phyloP scores from a whole-genome alignment of 2,329 filamentous ascomycete species.

The Botrytis medusae region DNA sequence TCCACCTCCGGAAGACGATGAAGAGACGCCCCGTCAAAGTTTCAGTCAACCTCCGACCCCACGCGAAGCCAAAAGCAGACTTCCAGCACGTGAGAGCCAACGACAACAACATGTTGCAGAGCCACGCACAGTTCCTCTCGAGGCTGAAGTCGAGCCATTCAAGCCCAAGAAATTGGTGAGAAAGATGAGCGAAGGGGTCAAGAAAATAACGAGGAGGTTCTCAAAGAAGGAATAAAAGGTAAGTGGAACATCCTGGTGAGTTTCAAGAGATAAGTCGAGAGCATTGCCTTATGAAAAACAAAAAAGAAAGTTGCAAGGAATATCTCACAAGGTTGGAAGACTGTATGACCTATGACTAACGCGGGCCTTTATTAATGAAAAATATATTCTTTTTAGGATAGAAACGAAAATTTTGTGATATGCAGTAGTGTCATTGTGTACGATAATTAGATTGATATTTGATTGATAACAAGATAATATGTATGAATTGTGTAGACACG shows the following conservation, averaged over 20 bases:
- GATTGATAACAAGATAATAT: background rate
- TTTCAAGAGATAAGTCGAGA: background rate
- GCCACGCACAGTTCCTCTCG: background rate
- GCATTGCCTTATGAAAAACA: background rate
- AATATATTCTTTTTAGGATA: background rate
- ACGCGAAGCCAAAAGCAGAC: background rate
- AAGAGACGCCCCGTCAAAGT: background rate
- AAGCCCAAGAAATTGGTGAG: background rate
- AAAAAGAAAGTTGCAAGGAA: background rate
- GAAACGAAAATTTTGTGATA: too few species aligned
- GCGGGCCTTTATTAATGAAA: background rate
- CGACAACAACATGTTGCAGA: background rate
- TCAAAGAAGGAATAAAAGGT: background rate
- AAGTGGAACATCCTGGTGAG: background rate
- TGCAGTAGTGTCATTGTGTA: background rate
- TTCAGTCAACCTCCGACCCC: background rate
- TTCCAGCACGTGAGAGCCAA: background rate
- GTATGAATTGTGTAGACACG: background rate
- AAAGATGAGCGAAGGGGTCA: background rate
- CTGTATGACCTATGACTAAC: background rate
- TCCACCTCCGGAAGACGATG: background rate
- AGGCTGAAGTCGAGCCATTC: background rate
- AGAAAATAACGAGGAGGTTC: background rate
- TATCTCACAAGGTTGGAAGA: background rate
- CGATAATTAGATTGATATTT: background rate